Conservation (phyloP, 2,329 filamentous ascomycete species). For the Pyricularia pennisetigena region DNA sequence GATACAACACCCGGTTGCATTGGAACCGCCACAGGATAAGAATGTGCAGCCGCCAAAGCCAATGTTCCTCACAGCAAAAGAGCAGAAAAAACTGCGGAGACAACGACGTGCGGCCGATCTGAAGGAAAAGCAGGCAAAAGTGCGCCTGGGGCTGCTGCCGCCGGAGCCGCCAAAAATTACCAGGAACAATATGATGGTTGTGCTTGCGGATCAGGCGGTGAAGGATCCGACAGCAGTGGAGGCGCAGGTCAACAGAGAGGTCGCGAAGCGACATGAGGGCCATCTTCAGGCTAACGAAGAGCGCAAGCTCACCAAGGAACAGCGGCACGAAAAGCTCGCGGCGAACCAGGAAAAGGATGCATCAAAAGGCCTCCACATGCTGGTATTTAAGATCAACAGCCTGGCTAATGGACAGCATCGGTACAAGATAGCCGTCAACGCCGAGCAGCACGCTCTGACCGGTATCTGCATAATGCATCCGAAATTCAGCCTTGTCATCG, state of each 20-base stretch:
- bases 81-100: conserved; percentile 82
- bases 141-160: conserved; percentile 79
- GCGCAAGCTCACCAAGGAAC: conserved; percentile 79
- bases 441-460: conserved; percentile 77
- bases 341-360: conserved; percentile 81
- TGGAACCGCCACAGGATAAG: conserved; percentile 87
- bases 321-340: conserved; percentile 74
- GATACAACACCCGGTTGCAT: conserved; percentile 83
- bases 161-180: conserved; percentile 94
- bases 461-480: conserved; percentile 91
- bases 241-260: conserved; percentile 85
- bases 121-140: conserved; percentile 95
- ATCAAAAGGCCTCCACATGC: conserved; percentile 71
- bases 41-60: conserved; percentile 71
- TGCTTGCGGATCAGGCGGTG: conserved; percentile 81
- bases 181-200: conserved; percentile 94
- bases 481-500: conserved; percentile 77
- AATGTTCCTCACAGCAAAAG: conserved; percentile 84
- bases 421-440: conserved; percentile 87
- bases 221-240: conserved; percentile 97
- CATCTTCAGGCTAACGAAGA: conserved; percentile 75
- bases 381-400: conserved; percentile 82
- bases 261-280: conserved; percentile 71
- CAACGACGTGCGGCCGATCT: conserved; percentile 86
- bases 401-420: conserved; percentile 89